phyloP scores from a whole-genome alignment of 176 grass and related monocot genomes.

The Dactylis glomerata region DNA sequence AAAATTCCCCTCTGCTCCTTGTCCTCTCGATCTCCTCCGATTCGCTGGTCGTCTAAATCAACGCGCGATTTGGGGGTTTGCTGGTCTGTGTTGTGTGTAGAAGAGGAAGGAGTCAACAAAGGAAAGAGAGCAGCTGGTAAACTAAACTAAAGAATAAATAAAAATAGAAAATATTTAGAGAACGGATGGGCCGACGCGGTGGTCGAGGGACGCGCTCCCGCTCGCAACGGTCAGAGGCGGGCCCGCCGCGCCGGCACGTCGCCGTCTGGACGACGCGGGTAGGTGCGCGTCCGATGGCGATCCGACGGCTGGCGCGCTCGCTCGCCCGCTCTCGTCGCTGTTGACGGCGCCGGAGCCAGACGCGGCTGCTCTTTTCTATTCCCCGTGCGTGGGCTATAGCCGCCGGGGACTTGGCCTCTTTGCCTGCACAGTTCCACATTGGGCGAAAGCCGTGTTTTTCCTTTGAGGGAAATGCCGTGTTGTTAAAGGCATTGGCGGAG shows the following conservation, averaged over 20 bases:
- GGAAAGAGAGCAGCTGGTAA: conserved; percentile 18
- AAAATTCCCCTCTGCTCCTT: neutral
- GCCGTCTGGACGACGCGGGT: neutral
- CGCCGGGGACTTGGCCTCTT: too few relatives aligned
- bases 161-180: neutral
- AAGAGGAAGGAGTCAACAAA: neutral
- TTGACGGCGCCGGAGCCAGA: neutral
- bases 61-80: neutral
- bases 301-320: neutral
- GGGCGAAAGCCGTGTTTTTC: too few relatives aligned
- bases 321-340: neutral
- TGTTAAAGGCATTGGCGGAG: too few relatives aligned
- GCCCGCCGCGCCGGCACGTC: neutral
- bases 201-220: neutral
- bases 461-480: too few relatives aligned
- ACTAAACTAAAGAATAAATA: neutral
- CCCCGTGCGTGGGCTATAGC: too few relatives aligned
- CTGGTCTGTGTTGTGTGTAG: neutral
- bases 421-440: too few relatives aligned
- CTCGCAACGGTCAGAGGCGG: conserved; percentile 15
- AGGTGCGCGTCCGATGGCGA: neutral
- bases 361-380: neutral
- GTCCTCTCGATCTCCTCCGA: neutral
- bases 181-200: neutral
- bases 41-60: conserved; percentile 14